Evolutionary conservation across 108 stramenopile species (phyloP), one percentile per base, ranked within the genome.

Genomic region (Skeletonema costatum): DNA sequence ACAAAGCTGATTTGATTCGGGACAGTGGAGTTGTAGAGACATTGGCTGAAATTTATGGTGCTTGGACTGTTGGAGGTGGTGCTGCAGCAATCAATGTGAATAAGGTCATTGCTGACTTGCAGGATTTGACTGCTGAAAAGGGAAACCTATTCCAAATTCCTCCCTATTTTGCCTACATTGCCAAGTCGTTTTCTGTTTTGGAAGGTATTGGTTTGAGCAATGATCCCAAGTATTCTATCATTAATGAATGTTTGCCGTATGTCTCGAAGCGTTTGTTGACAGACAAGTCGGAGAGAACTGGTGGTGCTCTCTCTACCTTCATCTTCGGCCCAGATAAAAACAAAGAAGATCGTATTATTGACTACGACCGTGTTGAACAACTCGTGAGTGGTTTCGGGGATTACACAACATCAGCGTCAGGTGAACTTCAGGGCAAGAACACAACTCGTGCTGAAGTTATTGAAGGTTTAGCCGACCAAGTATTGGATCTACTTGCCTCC

Each of bases 161-260:
- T 10, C 81, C 86, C 5, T 95, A 96, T 82, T 96, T 95, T 81
- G 91, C 93, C 0, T 97, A 97, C 86, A 96, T 97, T 79, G 94
- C 91, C 67, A 96, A 97, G 69, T 86, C 88, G 12, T 97, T 97
- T 84, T 89, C 90, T 13, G 95, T 96, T 5, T 78, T 97, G 77
- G 98, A 98, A 78, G 98, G 98, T 59, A 96, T 98, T 56, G 98
- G 98, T 12, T 74, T 98, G 10, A 86, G 82, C 44, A 94, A 97
- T 63, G 93, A 97, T 79, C 75, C 88, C 10, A 87, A 92, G 42
- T 98, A 98, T 74, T 93, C 93, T 50, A 97, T 98, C 74, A 94
- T 98, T 67, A 92, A 97, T 35, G 97, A 97, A 80, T 98, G 98
- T 71, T 68, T 81, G 21, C 98, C 97, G 7, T 98, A 97, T 70